Evolutionary conservation across 305 asterid species (phyloP), one percentile per base, ranked within the genome.

Genomic region (Withania somnifera): DNA sequence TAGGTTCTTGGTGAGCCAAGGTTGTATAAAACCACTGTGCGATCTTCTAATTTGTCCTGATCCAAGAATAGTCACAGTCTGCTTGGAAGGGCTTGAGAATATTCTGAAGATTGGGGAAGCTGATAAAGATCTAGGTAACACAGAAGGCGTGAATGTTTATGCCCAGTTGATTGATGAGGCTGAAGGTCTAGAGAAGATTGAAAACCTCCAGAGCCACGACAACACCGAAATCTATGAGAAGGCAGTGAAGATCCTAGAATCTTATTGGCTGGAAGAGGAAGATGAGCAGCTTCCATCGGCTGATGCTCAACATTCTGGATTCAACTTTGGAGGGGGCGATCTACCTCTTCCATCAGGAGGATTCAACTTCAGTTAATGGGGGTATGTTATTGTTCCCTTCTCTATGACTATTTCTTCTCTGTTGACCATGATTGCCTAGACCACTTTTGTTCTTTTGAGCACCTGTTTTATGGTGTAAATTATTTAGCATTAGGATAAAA

Each of bases 211-310:
- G 82, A 89, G 89, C 81, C 95, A 93, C 54, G 93, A 88, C 82
- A 90, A 91, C 83, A 89, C 88, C 82, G 92, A 89, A 82, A 93
- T 93, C 67, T 90, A 91, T 52, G 94, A 91, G 87, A 92, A 89
- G 89, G 91, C 95, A 11, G 94, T 93, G 84, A 90, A 93, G 88
- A 88, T 93, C 45, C 93, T 90, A 22, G 97, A 91, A 84, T 88
- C 92, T 56, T 93, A 91, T 84, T 93, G 96, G 97, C 77, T 88
- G 83, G 97, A 91, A 34, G 97, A 93, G 50, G 94, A 90, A 2
- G 95, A 91, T 78, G 93, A 89, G 81, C 91, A 86, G 81, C 47
- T 80, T 80, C 87, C 85, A 68, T 53, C 92, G 30, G 89, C 66
- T 45, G 92, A 91, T 50, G 85, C 88, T 51, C 77, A 86, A 9